phyloP scores from a whole-genome alignment of 2,329 filamentous ascomycete genomes.

The Rhytidhysteron rufulum region DNA sequence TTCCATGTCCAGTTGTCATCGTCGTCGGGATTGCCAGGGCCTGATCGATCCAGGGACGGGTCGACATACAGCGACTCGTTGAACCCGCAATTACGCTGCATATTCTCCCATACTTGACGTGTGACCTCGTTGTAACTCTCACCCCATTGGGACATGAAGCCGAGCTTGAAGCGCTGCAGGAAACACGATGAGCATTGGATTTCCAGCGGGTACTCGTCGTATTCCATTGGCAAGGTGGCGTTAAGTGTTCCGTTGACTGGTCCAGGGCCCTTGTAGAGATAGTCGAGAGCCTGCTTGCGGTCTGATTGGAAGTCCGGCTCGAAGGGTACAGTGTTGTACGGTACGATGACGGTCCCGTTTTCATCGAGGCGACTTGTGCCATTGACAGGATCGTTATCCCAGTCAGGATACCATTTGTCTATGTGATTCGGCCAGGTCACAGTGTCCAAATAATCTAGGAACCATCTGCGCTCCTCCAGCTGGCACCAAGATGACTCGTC shows the following conservation, averaged over 20 bases:
- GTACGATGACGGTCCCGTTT: constrained; percentile 1
- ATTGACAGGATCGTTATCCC: neutral
- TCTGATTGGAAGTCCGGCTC: neutral
- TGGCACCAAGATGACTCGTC: constrained; percentile 1
- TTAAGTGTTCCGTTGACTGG: neutral
- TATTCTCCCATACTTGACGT: neutral
- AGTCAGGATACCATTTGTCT: constrained; percentile 2
- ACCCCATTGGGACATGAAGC: constrained; percentile 1
- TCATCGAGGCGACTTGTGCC: too few relatives aligned
- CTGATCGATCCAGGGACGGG: neutral
- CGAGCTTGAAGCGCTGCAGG: constrained; percentile 1
- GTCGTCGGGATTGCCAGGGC: neutral
- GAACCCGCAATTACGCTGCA: neutral
- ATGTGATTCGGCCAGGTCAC: constrained; percentile 1
- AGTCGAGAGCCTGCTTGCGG: constrained; percentile 2
- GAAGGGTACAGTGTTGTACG: constrained; percentile 1
- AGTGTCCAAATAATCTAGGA: neutral
- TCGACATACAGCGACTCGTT: constrained; percentile 1
- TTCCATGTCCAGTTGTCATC: too few relatives aligned
- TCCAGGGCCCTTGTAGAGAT: constrained; percentile 1
- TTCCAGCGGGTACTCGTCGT: constrained; percentile 1
- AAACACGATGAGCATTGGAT: constrained; percentile 2
- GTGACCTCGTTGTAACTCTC: constrained; percentile 1
- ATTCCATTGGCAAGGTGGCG: neutral
- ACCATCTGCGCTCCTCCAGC: neutral